Conservation (phyloP, 129 eudicot species). For the Smallanthus sonchifolius region DNA sequence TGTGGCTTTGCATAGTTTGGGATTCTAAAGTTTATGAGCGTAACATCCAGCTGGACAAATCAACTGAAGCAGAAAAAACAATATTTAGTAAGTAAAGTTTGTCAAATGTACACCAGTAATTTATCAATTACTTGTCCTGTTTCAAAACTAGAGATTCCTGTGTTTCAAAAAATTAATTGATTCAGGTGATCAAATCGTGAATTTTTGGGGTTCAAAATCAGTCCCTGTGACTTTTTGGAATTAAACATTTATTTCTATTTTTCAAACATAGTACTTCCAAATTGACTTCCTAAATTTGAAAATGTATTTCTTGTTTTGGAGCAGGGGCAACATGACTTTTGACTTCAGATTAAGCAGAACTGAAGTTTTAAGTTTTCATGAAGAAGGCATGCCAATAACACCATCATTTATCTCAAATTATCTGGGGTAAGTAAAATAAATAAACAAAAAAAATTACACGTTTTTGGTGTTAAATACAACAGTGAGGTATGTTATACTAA, state of each 20-base stretch:
- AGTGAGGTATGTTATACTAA: conserved; percentile 1
- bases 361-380: neutral
- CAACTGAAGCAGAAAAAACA: neutral
- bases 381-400: conserved; percentile 6
- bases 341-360: conserved; percentile 15
- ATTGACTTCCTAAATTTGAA: neutral
- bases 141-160: neutral
- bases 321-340: neutral
- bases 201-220: neutral
- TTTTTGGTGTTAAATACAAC: neutral
- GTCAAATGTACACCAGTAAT: neutral
- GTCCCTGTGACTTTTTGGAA: neutral
- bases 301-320: neutral
- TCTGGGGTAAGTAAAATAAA: neutral
- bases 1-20: conserved; percentile 3
- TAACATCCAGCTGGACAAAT: neutral
- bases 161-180: neutral
- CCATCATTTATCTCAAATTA: conserved; percentile 8
- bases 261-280: neutral
- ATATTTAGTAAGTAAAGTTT: neutral
- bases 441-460: neutral
- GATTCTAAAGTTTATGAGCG: neutral
- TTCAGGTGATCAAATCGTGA: neutral
- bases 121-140: neutral
- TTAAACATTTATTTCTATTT: neutral